These are phyloP conservation scores for Cyberlindnera meyerae DNA, from an alignment of 805 yeast species.

Conservation along the genomic window DNA sequence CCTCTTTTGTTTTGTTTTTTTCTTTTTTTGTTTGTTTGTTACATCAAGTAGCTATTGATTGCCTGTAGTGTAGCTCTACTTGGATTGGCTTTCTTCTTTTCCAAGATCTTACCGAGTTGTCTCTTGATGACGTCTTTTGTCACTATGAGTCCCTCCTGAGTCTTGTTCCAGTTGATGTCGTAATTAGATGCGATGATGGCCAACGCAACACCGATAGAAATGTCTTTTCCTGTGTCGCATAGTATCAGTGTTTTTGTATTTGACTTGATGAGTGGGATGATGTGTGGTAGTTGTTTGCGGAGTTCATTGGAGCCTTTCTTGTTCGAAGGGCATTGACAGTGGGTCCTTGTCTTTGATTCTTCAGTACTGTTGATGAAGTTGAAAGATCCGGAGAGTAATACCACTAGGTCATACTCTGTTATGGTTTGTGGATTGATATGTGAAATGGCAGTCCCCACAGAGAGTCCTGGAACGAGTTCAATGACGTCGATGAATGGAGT, in stretches of 20 bases:
- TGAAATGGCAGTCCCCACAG: conserved; percentile 22
- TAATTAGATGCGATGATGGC: conserved; percentile 45
- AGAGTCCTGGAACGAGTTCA: conserved; percentile 15
- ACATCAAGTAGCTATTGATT: conserved; percentile 56
- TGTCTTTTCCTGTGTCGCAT: conserved; percentile 63
- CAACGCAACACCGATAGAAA: conserved; percentile 58
- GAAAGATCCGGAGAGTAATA: background rate
- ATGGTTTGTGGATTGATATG: too few species aligned
- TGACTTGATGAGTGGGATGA: conserved; percentile 30
- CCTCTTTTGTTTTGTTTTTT: too few species aligned
- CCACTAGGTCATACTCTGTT: too few species aligned
- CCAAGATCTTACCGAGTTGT: conserved; percentile 48
- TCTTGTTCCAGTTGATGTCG: conserved; percentile 36
- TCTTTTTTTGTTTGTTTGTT: too few species aligned
- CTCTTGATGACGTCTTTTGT: conserved; percentile 51
- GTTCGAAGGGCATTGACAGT: conserved; percentile 25
- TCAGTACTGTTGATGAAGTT: background rate
- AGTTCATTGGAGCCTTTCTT: conserved; percentile 68
- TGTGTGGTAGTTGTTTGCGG: conserved; percentile 40
- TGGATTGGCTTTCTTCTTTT: conserved; percentile 57
- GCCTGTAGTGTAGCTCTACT: conserved; percentile 74
- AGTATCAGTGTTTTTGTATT: conserved; percentile 33
- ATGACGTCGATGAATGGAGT: conserved; percentile 11
- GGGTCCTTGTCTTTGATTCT: background rate
- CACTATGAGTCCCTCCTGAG: conserved; percentile 18